A percentile compares a stretch with the other conserved stretches of the same genome.
Conservation (phyloP, 306 rosid species). For the Hippophae tibetana region DNA sequence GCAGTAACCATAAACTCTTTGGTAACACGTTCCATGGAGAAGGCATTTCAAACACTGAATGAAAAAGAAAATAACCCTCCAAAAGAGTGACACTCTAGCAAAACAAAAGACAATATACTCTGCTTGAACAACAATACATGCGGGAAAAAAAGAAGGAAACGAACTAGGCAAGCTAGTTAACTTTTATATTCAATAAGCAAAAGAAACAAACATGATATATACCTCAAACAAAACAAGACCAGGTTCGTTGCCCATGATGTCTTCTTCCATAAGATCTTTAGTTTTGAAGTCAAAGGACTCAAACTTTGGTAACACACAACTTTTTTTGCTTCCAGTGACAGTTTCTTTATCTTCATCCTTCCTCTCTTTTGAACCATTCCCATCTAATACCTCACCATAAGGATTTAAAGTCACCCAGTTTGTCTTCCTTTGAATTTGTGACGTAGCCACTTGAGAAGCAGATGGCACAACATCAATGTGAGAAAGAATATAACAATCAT, state of each 20-base stretch:
- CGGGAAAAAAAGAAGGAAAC: not conserved
- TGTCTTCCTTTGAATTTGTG: constrained; percentile 57
- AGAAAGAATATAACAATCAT: constrained; percentile 82
- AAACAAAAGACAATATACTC: too few relatives aligned
- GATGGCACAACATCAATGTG: constrained; percentile 49
- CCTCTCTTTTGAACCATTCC: constrained; percentile 16
- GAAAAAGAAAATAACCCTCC: too few relatives aligned
- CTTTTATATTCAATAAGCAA: constrained; percentile 5
- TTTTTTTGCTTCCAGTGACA: constrained; percentile 15
- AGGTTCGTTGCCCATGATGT: constrained; percentile 70
- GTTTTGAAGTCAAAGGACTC: constrained; percentile 57
- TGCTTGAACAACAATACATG: not conserved
- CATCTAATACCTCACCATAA: constrained; percentile 47
- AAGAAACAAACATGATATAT: constrained; percentile 11
- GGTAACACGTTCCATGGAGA: too few relatives aligned
- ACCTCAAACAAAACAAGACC: constrained; percentile 96
- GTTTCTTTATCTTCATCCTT: constrained; percentile 22
- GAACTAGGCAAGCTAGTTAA: not conserved
- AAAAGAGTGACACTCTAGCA: too few relatives aligned
- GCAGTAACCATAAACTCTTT: too few relatives aligned
- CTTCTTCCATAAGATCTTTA: constrained; percentile 90
- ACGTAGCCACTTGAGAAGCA: constrained; percentile 27
- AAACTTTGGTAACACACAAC: constrained; percentile 47
- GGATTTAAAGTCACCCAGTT: constrained; percentile 96
- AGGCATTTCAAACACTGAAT: too few relatives aligned